A percentile compares a stretch with the other conserved stretches of the same genome.
Evolutionary conservation across 1,284 basidiomycete species (phyloP).

Genomic region (Trichosporon coremiiforme): DNA sequence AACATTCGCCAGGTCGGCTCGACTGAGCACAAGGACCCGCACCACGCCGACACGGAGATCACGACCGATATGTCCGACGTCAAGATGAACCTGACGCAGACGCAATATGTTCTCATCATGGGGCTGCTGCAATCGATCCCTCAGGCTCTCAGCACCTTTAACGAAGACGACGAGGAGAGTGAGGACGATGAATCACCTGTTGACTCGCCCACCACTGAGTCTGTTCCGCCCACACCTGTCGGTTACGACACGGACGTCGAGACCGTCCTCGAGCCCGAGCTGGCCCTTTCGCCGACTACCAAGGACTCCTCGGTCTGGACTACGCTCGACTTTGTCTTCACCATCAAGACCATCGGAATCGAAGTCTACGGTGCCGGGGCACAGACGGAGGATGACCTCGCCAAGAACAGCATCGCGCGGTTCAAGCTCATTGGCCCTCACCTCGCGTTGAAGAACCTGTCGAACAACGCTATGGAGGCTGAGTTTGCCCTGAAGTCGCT

Average conservation of each 20-base stretch:
- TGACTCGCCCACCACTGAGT: slow-evolving; percentile 30
- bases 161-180: slow-evolving; percentile 49
- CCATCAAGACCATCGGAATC: slow-evolving; percentile 75
- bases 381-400: slow-evolving; percentile 64
- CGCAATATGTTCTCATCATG: slow-evolving; percentile 82
- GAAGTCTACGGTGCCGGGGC: slow-evolving; percentile 83
- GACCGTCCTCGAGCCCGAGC: slow-evolving; percentile 61
- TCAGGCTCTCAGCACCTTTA: slow-evolving; percentile 61
- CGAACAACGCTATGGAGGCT: slow-evolving; percentile 79
- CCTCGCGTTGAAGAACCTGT: slow-evolving; percentile 79
- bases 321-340: slow-evolving; percentile 74
- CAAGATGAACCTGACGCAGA: slow-evolving; percentile 82
- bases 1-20: slow-evolving; percentile 65
- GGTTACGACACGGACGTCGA: slow-evolving; percentile 20
- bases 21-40: slow-evolving; percentile 57
- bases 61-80: slow-evolving; percentile 78
- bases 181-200: slow-evolving; percentile 22
- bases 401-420: slow-evolving; percentile 78
- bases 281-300: slow-evolving; percentile 48
- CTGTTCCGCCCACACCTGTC: slow-evolving; percentile 28
- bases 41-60: slow-evolving; percentile 64
- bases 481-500: slow-evolving; percentile 87
- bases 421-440: slow-evolving; percentile 82
- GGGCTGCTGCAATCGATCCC: slow-evolving; percentile 73
- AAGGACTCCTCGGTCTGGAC: slow-evolving; percentile 60